These are phyloP conservation scores for Sporothrix phasma DNA, from an alignment of 2,329 filamentous ascomycete genomes.

Conservation along the genomic window DNA sequence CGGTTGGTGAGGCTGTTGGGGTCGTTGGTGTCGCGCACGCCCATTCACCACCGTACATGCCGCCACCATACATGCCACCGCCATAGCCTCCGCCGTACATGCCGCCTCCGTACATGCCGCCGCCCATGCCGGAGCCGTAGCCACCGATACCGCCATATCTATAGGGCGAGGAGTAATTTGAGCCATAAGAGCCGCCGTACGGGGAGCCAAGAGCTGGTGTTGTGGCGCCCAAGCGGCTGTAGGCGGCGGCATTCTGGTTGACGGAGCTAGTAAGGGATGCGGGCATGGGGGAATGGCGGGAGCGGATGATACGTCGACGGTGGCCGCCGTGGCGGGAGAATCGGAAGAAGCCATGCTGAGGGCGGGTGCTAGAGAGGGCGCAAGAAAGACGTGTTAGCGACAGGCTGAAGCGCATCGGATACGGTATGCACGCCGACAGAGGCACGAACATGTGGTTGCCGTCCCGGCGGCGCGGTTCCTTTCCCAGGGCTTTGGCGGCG, in stretches of 20 bases:
- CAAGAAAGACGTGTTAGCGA: not conserved
- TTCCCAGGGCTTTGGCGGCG: conserved; percentile 98
- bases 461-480: conserved; percentile 50
- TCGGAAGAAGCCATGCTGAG: conserved; percentile 33
- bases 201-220: conserved; percentile 24
- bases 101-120: conserved; percentile 17
- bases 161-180: conserved; percentile 40
- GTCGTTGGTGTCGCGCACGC: conserved; percentile 61
- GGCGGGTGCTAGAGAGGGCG: conserved; percentile 23
- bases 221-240: conserved; percentile 43
- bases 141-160: conserved; percentile 31
- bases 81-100: conserved; percentile 43
- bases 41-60: conserved; percentile 42
- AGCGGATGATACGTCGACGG: conserved; percentile 35
- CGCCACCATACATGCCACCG: conserved; percentile 34
- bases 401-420: not conserved
- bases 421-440: not conserved
- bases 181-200: conserved; percentile 26
- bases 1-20: conserved; percentile 90
- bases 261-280: conserved; percentile 67
- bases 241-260: conserved; percentile 79
- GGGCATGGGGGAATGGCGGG: conserved; percentile 76
- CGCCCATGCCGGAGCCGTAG: conserved; percentile 33
- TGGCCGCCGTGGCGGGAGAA: conserved; percentile 32
- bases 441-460: conserved; percentile 19